Base-by-base conservation (phyloP, 768 basidiomycete genomes). In the Asterophora parasitica region DNA sequence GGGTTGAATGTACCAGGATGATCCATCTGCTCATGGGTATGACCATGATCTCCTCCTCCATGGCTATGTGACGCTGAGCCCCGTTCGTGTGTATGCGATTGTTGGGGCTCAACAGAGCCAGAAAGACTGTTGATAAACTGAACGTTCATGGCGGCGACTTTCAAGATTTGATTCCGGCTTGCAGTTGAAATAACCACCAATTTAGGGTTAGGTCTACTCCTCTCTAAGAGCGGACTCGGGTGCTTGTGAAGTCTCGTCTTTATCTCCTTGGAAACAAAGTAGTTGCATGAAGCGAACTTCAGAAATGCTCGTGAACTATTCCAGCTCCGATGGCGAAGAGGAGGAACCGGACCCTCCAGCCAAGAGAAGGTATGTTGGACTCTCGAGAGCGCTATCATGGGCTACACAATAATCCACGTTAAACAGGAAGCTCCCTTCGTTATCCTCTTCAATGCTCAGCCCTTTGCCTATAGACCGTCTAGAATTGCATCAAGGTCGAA, bases 11-110 rank as follows among this genome's bases (percentile, higher is more conserved):
- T 61, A 86, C 94, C 94, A 49, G 93, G 76, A 67, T 96, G 76
- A 46, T 96, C 92, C 40, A 95, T 75, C 58, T 89, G 83, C 53
- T 97, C 95, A 63, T 97, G 95, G 0, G 92, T 92, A 58, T 97
- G 95, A 4, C 94, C 94, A 60, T 97, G 94, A 44, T 94, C 92
- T 35, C n/a, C n/a, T n/a, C n/a, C n/a, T n/a, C 69, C 78, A 57
- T 81, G 82, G 39, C 76, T 73, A 53, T 85, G 83, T 9, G 65
- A 67, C 41, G 76, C 71, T 10, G 60, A 63, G 11, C 60, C 69
- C 66, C 47, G 70, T 15, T 58, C 79, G 60, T 90, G 85, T 9
- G 77, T 69, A 58, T 84, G 82, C 3, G 63, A 43, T 38, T 72
- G 64, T 13, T 62, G 49, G 11, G 64, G 49, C 31, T 70, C 68